Evolutionary conservation across 2,329 filamentous ascomycete species (phyloP).

Genomic region (Fusarium circinatum): DNA sequence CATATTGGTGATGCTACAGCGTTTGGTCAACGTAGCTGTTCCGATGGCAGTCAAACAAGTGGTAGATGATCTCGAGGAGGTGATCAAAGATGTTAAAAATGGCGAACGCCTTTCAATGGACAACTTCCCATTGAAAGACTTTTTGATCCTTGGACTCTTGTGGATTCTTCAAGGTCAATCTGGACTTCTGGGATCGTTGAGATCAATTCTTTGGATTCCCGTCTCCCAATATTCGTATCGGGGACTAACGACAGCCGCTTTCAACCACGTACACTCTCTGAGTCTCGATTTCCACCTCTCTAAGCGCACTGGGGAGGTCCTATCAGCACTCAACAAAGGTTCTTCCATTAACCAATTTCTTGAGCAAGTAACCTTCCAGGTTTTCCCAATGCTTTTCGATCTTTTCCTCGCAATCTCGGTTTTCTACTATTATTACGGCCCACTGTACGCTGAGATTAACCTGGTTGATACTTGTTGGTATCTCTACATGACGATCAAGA

Average conservation of each 20-base stretch:
- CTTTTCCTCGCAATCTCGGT: slow-evolving; percentile 81
- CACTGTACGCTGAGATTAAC: slow-evolving; percentile 90
- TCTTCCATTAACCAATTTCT: slow-evolving; percentile 96
- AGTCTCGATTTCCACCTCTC: slow-evolving; percentile 96
- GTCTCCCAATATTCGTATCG: slow-evolving; percentile 97
- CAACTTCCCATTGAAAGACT: slow-evolving; percentile 50
- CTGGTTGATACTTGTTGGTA: slow-evolving; percentile 94
- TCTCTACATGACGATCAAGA: slow-evolving; percentile 93
- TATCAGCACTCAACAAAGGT: slow-evolving; percentile 95
- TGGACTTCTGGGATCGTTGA: slow-evolving; percentile 83
- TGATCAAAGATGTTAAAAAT: slow-evolving; percentile 59
- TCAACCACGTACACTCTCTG: slow-evolving; percentile 95
- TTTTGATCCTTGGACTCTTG: slow-evolving; percentile 65
- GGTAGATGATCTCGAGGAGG: slow-evolving; percentile 73
- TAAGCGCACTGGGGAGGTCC: slow-evolving; percentile 94
- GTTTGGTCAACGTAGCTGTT: slow-evolving; percentile 86
- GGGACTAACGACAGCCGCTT: slow-evolving; percentile 91
- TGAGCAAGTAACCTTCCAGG: slow-evolving; percentile 95
- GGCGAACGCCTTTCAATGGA: slow-evolving; percentile 49
- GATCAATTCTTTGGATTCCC: slow-evolving; percentile 92
- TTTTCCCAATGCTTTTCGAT: slow-evolving; percentile 94
- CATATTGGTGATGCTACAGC: slow-evolving; percentile 79
- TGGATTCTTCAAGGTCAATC: slow-evolving; percentile 92
- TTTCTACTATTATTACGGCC: slow-evolving; percentile 71
- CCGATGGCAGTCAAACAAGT: slow-evolving; percentile 84